Base-by-base conservation (phyloP, 768 basidiomycete genomes). In the Naganishia kalamii region DNA sequence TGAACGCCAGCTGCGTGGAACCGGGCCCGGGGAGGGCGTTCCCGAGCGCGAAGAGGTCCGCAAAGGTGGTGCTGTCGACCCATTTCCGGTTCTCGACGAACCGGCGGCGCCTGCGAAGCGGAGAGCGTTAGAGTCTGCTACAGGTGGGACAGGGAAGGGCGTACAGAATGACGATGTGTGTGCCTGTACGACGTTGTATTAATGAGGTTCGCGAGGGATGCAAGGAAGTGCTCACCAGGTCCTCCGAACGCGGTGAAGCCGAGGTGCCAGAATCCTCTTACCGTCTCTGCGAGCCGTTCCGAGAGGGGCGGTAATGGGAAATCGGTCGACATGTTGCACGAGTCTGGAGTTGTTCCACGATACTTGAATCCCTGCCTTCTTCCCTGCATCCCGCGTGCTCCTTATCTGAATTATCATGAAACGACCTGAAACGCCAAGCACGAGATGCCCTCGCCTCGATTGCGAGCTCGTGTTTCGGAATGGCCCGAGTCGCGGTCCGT, bases 11-110 rank as follows among this genome's bases (percentile, higher is more conserved):
- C 69, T 83, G 81, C 10, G 81, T 82, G 15, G 80, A 75, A 0
- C 73, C 82, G 6, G 84, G 83, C 2, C 84, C 83, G 3, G 83
- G 83, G 1, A 84, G 72, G 2, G 81, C 82, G 59, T 82, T 81
- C 0, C 78, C 74, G 10, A 84, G 71, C 0, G 83, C 82, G 63
- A 85, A 83, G 10, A 83, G 72, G 52, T 84, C 83, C 65, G 80
- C 64, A 43, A 74, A 72, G 7, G 70, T 69, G 10, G 35, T 50
- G n/a, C 65, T 65, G 35, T 73, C 70, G 19, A 77, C 46, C 73
- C 75, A 83, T 64, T 71, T 66, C 21, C 69, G 62, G 12, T 62
- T 43, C 10, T 72, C 71, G 2, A 79, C 78, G 52, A 79, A 78
- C 3, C 66, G 78, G 46, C 63, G 78, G 47, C 63, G 68, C 15